Percentiles rank a stretch among this genome's conserved stretches.
phyloP scores from a whole-genome alignment of 495 filamentous ascomycete genomes.

The Tetracladium setigerum region DNA sequence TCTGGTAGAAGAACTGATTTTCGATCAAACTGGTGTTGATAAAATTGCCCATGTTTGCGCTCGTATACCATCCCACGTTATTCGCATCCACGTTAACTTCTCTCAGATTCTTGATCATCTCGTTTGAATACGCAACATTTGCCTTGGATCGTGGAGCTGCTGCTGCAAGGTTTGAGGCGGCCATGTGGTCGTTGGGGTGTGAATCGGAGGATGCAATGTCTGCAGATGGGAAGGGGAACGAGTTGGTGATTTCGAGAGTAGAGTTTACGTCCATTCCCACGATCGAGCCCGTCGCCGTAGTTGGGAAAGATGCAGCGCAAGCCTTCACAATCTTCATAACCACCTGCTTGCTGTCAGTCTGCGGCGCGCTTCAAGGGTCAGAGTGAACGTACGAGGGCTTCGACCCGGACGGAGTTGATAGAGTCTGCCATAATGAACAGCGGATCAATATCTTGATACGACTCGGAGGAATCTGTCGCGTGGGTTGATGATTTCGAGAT shows the following conservation, averaged over 20 bases:
- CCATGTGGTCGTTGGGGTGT: slow-evolving; percentile 63
- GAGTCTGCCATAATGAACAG: slow-evolving; percentile 27
- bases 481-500: too few relatives aligned
- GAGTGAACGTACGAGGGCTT: slow-evolving; percentile 56
- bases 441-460: background rate
- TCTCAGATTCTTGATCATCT: slow-evolving; percentile 93
- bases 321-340: slow-evolving; percentile 97
- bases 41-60: slow-evolving; percentile 97
- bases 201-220: slow-evolving; percentile 64
- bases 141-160: slow-evolving; percentile 87
- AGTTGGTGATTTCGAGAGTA: slow-evolving; percentile 84
- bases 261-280: slow-evolving; percentile 88
- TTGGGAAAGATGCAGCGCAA: slow-evolving; percentile 79
- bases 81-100: slow-evolving; percentile 99
- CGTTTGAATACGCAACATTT: slow-evolving; percentile 81
- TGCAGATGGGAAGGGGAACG: slow-evolving; percentile 86
- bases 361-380: slow-evolving; percentile 15
- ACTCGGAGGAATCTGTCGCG: too few relatives aligned
- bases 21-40: slow-evolving; percentile 91
- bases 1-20: slow-evolving; percentile 97
- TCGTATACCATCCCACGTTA: slow-evolving; percentile 97
- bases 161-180: slow-evolving; percentile 68
- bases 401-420: slow-evolving; percentile 68
- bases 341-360: slow-evolving; percentile 48
- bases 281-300: slow-evolving; percentile 79